Conservation (phyloP, 441 rosid species). For the Syzygium syzygioides region DNA sequence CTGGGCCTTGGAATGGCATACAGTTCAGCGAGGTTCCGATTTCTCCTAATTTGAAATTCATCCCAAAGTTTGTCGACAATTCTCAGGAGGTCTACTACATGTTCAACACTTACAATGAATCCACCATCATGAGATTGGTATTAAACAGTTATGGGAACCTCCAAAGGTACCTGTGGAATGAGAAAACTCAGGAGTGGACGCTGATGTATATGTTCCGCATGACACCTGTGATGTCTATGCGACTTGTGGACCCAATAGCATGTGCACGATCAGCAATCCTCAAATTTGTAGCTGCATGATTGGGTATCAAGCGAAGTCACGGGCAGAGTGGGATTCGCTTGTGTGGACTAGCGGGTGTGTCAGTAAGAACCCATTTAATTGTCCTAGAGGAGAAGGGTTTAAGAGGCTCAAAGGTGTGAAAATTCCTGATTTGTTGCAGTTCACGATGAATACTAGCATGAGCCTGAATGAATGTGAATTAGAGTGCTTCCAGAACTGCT, state of each 20-base stretch:
- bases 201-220: neutral
- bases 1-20: neutral
- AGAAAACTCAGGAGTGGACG: neutral
- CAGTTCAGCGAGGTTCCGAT: rapidly evolving
- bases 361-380: neutral
- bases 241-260: neutral
- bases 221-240: neutral
- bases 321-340: neutral
- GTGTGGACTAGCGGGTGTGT: neutral
- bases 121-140: neutral
- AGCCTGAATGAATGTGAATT: neutral
- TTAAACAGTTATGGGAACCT: neutral
- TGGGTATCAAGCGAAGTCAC: neutral
- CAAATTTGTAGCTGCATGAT: neutral
- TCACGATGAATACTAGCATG: neutral
- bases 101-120: neutral
- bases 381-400: neutral
- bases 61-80: neutral
- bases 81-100: neutral
- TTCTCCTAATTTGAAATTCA: neutral
- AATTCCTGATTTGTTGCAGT: neutral
- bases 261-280: neutral
- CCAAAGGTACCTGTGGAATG: neutral
- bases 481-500: neutral
- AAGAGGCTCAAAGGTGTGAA: neutral